Base-by-base conservation (phyloP, 108 stramenopile species). In the Discostella pseudostelligera region DNA sequence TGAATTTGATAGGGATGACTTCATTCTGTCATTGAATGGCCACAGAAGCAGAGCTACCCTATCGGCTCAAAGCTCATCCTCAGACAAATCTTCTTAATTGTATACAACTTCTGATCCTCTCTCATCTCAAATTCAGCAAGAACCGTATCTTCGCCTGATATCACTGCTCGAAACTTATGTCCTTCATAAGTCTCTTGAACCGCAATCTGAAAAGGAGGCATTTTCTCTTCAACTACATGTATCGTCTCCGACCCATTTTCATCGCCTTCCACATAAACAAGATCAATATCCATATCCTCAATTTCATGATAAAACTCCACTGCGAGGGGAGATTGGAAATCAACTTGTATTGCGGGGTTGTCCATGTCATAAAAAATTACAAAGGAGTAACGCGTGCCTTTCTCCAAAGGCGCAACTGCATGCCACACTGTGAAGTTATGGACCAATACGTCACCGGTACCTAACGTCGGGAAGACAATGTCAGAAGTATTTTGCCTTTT, bases 391-490 rank as follows among this genome's bases (percentile, higher is more conserved):
- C 61, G 62, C 24, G 25, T 62, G 36, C 69, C 74, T 13, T 32
- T 39, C 1, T 64, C 42, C 10, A 75, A 9, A 4, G 74, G 74
- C 7, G 74, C 69, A 2, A 75, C 74, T 1, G 39, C 74, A 19
- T 75, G 74, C 39, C 26, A 70, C 14, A 75, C 53, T 0, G 74
- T 75, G 47, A 46, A 75, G 25, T 75, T 75, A 43, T 70, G 53
- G 11, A 75, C 26, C 5, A 70, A 14, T 0, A 56, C 62, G 62
- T 70, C 69, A 2, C 74, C 74, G 17, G 49, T 25, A 0, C 69
- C 22, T 22, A 75, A 40, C 1, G 49, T 12, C 32, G 74, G 74
- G 43, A 70, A 75, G 11, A 75, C 39, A 3, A 75, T 16, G 1
- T 75, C 35, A 2, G 69, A 46, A 16, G 62, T 63, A 49, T 75